Conservation (phyloP, 1,284 basidiomycete genomes). For the Xanthoconium separans region DNA sequence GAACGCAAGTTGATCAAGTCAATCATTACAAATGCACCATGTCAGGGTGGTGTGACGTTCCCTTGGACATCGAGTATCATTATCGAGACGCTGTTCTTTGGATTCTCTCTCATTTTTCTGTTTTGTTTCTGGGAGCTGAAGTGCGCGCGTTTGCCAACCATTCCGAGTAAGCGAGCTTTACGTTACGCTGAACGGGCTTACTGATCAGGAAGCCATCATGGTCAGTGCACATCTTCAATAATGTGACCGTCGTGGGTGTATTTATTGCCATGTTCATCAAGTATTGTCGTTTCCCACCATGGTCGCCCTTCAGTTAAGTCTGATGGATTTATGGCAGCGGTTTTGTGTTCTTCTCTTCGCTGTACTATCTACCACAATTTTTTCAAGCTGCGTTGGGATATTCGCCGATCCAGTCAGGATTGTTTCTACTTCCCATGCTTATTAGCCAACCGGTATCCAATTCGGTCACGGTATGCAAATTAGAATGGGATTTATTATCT, state of each 20-base stretch:
- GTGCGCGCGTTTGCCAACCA: constrained; percentile 63
- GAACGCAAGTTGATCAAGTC: neutral
- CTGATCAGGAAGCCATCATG: neutral
- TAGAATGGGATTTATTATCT: neutral
- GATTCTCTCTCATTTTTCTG: constrained; percentile 49
- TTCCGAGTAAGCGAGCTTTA: constrained; percentile 51
- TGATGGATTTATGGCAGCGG: constrained; percentile 35
- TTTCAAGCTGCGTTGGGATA: constrained; percentile 70
- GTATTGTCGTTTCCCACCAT: constrained; percentile 33
- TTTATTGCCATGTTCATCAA: constrained; percentile 69
- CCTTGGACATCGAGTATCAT: constrained; percentile 67
- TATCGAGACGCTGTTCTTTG: constrained; percentile 59
- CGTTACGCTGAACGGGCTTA: neutral
- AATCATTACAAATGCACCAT: constrained; percentile 3
- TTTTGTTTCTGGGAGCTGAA: constrained; percentile 80
- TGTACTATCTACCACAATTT: constrained; percentile 73
- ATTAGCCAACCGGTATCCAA: constrained; percentile 60
- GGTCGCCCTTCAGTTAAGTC: neutral
- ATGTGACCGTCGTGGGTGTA: constrained; percentile 66
- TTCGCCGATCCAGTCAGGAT: constrained; percentile 28
- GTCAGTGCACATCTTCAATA: constrained; percentile 70
- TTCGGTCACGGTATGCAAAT: constrained; percentile 47
- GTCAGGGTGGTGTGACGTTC: constrained; percentile 65
- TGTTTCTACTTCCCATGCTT: constrained; percentile 35
- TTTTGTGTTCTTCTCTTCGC: constrained; percentile 58